Evolutionary conservation across 2,329 filamentous ascomycete species (phyloP).

Genomic region (Diaporthe ilicicola): DNA sequence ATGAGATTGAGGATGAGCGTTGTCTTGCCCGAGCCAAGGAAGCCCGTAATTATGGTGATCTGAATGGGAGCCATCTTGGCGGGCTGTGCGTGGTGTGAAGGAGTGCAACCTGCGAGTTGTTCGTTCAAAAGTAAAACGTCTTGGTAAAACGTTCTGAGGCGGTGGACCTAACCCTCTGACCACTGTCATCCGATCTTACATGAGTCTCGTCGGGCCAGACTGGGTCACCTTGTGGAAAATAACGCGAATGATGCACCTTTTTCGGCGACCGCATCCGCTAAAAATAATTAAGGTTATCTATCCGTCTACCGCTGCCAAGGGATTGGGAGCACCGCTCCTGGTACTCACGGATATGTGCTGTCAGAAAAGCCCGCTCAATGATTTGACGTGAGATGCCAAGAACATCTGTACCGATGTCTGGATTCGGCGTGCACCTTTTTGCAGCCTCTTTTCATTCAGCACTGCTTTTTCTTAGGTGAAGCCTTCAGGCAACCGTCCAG

Average conservation of each 20-base stretch:
- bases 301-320: constrained; percentile 23
- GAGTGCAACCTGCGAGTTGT: neutral
- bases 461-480: neutral
- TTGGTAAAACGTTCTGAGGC: neutral
- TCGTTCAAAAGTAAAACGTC: neutral
- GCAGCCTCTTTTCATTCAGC: neutral
- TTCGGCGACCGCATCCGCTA: constrained; percentile 34
- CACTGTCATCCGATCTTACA: constrained; percentile 30
- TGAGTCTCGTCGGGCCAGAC: constrained; percentile 13
- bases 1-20: constrained; percentile 94
- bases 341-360: too few species aligned
- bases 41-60: constrained; percentile 95
- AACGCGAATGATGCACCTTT: constrained; percentile 27
- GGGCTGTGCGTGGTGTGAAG: neutral
- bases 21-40: constrained; percentile 95
- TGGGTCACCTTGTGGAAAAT: constrained; percentile 28
- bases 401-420: neutral
- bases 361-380: neutral
- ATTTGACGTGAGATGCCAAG: neutral
- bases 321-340: too few species aligned
- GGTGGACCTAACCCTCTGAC: neutral
- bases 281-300: constrained; percentile 34
- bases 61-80: constrained; percentile 74
- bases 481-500: neutral
- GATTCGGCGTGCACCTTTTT: too few species aligned